phyloP scores from a whole-genome alignment of 1,139 yeast species.

The Lodderomyces pseudojiufengensis region DNA sequence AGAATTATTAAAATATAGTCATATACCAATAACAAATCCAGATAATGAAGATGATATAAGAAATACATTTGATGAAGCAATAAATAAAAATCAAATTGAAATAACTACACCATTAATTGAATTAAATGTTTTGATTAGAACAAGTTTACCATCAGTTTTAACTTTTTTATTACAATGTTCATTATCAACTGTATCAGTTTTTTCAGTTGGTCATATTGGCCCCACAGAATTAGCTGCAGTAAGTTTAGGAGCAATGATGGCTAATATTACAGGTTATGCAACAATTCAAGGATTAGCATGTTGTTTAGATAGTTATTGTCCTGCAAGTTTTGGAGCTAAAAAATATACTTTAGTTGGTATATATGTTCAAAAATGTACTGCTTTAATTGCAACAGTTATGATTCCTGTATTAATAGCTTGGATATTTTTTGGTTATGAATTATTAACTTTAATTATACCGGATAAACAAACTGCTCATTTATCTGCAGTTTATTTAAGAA shows the following conservation, averaged over 20 bases:
- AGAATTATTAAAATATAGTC: conserved; percentile 30
- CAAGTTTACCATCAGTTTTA: conserved; percentile 50
- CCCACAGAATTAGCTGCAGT: conserved; percentile 59
- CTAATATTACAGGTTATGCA: conserved; percentile 56
- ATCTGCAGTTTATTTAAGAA: conserved; percentile 50
- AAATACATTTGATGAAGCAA: conserved; percentile 37
- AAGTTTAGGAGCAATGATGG: conserved; percentile 61
- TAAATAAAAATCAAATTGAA: conserved; percentile 23
- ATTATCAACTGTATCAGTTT: conserved; percentile 53
- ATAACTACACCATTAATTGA: conserved; percentile 32
- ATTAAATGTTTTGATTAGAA: conserved; percentile 33
- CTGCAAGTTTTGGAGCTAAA: conserved; percentile 59
- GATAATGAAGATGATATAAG: conserved; percentile 29
- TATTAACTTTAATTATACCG: conserved; percentile 37
- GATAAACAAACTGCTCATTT: conserved; percentile 48
- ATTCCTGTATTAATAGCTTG: conserved; percentile 46
- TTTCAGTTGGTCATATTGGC: conserved; percentile 58
- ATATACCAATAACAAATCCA: conserved; percentile 19
- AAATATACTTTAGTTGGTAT: conserved; percentile 51
- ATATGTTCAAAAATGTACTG: conserved; percentile 52
- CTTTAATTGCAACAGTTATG: conserved; percentile 49
- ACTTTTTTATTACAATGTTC: conserved; percentile 57
- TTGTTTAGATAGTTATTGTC: conserved; percentile 54
- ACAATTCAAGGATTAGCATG: conserved; percentile 59
- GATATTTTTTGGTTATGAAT: conserved; percentile 43